phyloP scores from a whole-genome alignment of 768 basidiomycete genomes.

The Lactarius akahatsu region DNA sequence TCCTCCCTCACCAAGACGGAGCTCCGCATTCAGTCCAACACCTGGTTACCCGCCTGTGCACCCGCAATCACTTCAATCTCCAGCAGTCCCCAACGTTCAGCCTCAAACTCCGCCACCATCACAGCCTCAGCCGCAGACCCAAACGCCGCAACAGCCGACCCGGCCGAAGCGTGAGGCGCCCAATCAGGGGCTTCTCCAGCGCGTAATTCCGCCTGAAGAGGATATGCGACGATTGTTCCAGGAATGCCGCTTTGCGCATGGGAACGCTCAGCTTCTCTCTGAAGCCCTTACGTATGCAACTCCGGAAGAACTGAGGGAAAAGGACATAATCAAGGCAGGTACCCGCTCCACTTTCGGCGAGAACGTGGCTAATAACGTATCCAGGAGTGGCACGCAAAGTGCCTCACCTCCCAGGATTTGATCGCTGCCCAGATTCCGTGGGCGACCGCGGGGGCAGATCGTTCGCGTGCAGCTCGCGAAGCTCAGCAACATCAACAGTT shows the following conservation, averaged over 20 bases:
- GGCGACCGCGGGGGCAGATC: constrained; percentile 81
- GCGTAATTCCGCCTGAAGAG: constrained; percentile 72
- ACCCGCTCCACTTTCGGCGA: constrained; percentile 2
- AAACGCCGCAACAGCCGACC: constrained; percentile 4
- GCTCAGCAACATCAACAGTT: constrained; percentile 1
- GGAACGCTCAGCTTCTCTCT: constrained; percentile 73
- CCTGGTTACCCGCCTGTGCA: constrained; percentile 22
- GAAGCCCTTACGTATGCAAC: constrained; percentile 68
- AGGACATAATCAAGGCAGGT: constrained; percentile 66
- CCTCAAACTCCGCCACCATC: constrained; percentile 11
- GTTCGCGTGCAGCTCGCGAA: constrained; percentile 46
- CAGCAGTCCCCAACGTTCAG: neutral
- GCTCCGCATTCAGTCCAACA: constrained; percentile 36
- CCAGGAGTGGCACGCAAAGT: constrained; percentile 83
- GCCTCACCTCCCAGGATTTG: constrained; percentile 78
- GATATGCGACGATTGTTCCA: constrained; percentile 80
- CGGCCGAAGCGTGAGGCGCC: constrained; percentile 31
- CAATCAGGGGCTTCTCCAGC: constrained; percentile 33
- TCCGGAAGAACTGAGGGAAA: constrained; percentile 63
- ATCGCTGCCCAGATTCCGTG: constrained; percentile 87
- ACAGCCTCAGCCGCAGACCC: constrained; percentile 14
- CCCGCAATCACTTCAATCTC: constrained; percentile 14
- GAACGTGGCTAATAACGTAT: constrained; percentile 8
- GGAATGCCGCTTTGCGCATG: constrained; percentile 80
- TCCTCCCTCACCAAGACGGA: constrained; percentile 50